These are phyloP conservation scores for Stentor coeruleus DNA, from an alignment of 73 alveolate species.

Conservation along the genomic window DNA sequence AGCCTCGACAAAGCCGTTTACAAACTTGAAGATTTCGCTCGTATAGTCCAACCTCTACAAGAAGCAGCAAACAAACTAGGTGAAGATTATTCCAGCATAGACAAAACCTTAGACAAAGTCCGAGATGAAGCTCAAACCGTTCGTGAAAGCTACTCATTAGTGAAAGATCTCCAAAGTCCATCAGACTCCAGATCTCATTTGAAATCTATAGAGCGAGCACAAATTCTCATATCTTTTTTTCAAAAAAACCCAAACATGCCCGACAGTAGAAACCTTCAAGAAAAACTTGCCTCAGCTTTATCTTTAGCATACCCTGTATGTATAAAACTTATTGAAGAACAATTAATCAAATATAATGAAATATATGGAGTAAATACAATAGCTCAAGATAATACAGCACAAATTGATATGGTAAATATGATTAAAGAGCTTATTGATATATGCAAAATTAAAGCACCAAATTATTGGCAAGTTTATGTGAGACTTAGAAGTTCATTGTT, in stretches of 20 bases:
- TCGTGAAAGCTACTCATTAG: not conserved
- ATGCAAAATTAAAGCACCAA: not conserved
- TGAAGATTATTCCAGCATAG: not conserved
- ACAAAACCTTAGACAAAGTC: not conserved
- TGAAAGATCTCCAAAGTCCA: not conserved
- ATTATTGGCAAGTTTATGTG: not conserved
- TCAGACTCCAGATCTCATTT: not conserved
- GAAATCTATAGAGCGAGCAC: conserved; percentile 4
- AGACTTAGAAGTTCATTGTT: not conserved
- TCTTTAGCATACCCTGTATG: not conserved
- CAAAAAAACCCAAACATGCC: not conserved
- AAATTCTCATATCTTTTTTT: not conserved
- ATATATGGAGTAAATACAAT: not conserved
- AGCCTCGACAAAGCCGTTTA: conserved; percentile 1
- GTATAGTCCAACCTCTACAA: not conserved
- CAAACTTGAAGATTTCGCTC: not conserved
- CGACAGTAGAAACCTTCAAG: not conserved
- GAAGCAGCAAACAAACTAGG: not conserved
- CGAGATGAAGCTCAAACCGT: not conserved
- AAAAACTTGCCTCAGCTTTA: not conserved
- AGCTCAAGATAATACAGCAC: not conserved
- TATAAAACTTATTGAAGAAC: not conserved
- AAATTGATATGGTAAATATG: not conserved
- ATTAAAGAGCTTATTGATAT: conserved; percentile 1
- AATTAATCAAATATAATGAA: not conserved